phyloP scores from a whole-genome alignment of 495 filamentous ascomycete genomes.

The Aspergillus taichungensis region DNA sequence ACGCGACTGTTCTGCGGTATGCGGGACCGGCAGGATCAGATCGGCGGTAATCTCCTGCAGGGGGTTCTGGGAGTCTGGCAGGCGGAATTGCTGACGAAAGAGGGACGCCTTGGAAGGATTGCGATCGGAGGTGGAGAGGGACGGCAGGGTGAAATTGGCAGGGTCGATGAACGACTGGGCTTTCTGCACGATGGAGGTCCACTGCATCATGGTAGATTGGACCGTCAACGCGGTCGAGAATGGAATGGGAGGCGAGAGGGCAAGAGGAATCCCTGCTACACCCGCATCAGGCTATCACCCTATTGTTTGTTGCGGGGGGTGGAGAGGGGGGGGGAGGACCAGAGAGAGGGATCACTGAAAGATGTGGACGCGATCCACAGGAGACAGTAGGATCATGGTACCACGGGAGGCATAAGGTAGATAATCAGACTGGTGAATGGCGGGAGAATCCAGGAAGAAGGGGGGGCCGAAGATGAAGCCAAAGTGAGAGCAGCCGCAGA shows the following conservation, averaged over 20 bases:
- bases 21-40: constrained; percentile 66
- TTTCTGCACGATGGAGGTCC: constrained; percentile 86
- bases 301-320: neutral
- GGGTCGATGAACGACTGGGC: constrained; percentile 90
- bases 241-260: neutral
- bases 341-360: no score
- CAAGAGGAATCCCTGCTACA: neutral
- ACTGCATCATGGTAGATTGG: constrained; percentile 54
- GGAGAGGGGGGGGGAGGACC: no score
- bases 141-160: constrained; percentile 52
- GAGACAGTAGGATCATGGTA: no score
- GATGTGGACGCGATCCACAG: neutral
- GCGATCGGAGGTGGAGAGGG: constrained; percentile 57
- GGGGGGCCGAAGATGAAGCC: no score
- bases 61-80: constrained; percentile 84
- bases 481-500: neutral
- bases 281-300: no score
- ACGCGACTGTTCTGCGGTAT: constrained; percentile 48
- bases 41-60: constrained; percentile 94
- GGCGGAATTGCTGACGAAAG: constrained; percentile 93
- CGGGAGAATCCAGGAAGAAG: no score
- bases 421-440: no score
- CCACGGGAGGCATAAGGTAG: no score
- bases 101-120: constrained; percentile 84
- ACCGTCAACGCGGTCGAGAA: neutral